Evolutionary conservation across 345 rosid species (phyloP).

Genomic region (Draba incana): DNA sequence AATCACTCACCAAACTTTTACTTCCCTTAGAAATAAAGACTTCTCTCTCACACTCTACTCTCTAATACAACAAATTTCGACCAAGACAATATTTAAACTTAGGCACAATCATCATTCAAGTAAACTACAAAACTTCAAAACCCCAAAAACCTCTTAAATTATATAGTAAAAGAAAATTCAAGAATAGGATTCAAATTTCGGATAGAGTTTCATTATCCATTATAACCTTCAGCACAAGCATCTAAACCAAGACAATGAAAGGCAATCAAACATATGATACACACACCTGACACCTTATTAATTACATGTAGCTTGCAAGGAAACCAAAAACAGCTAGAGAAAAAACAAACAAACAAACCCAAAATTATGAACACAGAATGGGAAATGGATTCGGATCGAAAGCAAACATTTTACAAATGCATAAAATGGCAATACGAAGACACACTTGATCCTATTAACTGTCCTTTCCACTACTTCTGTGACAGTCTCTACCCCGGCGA

Average conservation of each 20-base stretch:
- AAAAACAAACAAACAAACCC: not conserved
- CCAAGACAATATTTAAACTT: slow-evolving; percentile 20
- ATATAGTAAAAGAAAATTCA: no score
- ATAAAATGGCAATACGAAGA: slow-evolving; percentile 80
- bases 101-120: slow-evolving; percentile 29
- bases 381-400: slow-evolving; percentile 48
- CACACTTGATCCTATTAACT: slow-evolving; percentile 73
- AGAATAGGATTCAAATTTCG: slow-evolving; percentile 27
- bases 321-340: slow-evolving; percentile 15
- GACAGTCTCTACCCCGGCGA: slow-evolving; percentile 64
- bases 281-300: slow-evolving; percentile 18
- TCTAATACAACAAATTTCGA: not conserved
- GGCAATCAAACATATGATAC: slow-evolving; percentile 34
- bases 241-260: slow-evolving; percentile 48
- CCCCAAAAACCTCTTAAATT: not conserved
- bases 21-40: slow-evolving; percentile 49
- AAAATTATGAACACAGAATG: slow-evolving; percentile 39
- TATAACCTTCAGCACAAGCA: slow-evolving; percentile 55
- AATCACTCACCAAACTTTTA: slow-evolving; percentile 43
- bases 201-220: slow-evolving; percentile 59
- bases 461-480: slow-evolving; percentile 85
- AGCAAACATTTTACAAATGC: slow-evolving; percentile 67
- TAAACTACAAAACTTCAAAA: slow-evolving; percentile 30
- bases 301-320: slow-evolving; percentile 30
- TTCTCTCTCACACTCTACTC: slow-evolving; percentile 32